Percentiles rank a stretch among this genome's conserved stretches.
Evolutionary conservation across 1,284 basidiomycete genomes (phyloP).

Genomic region (Omphalotus olearius): DNA sequence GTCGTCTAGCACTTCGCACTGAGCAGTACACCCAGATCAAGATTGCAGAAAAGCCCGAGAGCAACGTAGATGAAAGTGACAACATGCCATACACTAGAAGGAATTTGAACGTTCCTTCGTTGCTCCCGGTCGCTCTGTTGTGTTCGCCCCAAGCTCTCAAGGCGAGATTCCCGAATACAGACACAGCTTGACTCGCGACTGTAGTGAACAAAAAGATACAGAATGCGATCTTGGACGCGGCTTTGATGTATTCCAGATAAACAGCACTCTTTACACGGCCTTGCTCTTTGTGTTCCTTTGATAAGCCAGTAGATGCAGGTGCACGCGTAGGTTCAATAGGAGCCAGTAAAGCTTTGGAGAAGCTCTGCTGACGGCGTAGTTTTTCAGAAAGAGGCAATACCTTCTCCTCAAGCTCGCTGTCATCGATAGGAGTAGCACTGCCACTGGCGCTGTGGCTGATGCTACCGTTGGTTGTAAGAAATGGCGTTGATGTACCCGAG

Average conservation of each 20-base stretch:
- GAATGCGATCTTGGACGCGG: slow-evolving; percentile 76
- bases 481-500: slow-evolving; percentile 57
- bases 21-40: slow-evolving; percentile 80
- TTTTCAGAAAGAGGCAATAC: slow-evolving; percentile 36
- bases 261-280: slow-evolving; percentile 79
- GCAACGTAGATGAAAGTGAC: slow-evolving; percentile 46
- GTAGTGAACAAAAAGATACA: slow-evolving; percentile 60
- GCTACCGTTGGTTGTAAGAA: slow-evolving; percentile 20
- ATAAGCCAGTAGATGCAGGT: slow-evolving; percentile 40
- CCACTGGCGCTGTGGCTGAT: slow-evolving; percentile 34
- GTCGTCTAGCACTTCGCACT: slow-evolving; percentile 65
- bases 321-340: slow-evolving; percentile 32
- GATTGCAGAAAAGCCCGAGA: slow-evolving; percentile 54
- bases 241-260: slow-evolving; percentile 76
- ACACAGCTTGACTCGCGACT: slow-evolving; percentile 48
- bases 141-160: slow-evolving; percentile 80
- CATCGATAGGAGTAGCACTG: slow-evolving; percentile 35
- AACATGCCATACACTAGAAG: slow-evolving; percentile 61
- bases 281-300: slow-evolving; percentile 80
- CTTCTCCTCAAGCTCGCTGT: slow-evolving; percentile 19
- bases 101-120: slow-evolving; percentile 56
- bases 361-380: slow-evolving; percentile 43
- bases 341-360: slow-evolving; percentile 44
- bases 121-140: slow-evolving; percentile 60
- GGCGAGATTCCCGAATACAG: slow-evolving; percentile 62